Base-by-base conservation (phyloP, 1,139 yeast species). In the Yamadazyma diospyri region DNA sequence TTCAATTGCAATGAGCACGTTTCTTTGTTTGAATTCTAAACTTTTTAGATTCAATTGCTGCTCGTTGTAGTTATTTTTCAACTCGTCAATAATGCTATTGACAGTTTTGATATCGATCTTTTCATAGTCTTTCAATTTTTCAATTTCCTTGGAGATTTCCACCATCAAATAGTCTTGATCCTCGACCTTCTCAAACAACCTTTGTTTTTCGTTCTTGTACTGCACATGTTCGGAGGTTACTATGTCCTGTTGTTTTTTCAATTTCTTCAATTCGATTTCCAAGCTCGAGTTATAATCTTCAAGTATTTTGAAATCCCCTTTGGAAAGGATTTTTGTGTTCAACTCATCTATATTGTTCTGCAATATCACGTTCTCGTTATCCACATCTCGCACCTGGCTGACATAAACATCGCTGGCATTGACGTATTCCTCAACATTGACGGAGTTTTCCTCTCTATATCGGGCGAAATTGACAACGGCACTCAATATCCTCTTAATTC, bases 401-500 rank as follows among this genome's bases (percentile, higher is more conserved):
- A 77, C 57, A 23, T 69, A 59, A 10, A 61, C 49, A 38, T 80
- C 85, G 40, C 83, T 74, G 34, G 70, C 66, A 12, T 66, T 61
- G 25, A 81, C 74, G 27, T 80, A 61, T 17, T 71, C 72, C 37
- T 81, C 88, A 47, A 84, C 80, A 46, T 78, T 88, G 14, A 67
- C 71, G 52, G 83, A 74, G 36, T 84, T 78, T 43, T 80, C 85
- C 47, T 86, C 95, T 44, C 95, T 69, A 48, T 84, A 87, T 38
- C 94, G 62, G 2, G 94, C 94, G 63, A 76, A 88, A 51, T 88
- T 87, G 12, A 87, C 83, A 32, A 88, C 80, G 1, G 94, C 94
- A 52, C 95, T 85, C 19, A 88, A 57, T 13, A 85, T 69, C 30
- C 94, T 64, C 42, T 78, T 62, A 3, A 78, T 67, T 37, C 94